Percentiles rank a stretch among this genome's conserved stretches.
Evolutionary conservation across 2,329 filamentous ascomycete genomes (phyloP).

Genomic region (Colletotrichum kahawae): DNA sequence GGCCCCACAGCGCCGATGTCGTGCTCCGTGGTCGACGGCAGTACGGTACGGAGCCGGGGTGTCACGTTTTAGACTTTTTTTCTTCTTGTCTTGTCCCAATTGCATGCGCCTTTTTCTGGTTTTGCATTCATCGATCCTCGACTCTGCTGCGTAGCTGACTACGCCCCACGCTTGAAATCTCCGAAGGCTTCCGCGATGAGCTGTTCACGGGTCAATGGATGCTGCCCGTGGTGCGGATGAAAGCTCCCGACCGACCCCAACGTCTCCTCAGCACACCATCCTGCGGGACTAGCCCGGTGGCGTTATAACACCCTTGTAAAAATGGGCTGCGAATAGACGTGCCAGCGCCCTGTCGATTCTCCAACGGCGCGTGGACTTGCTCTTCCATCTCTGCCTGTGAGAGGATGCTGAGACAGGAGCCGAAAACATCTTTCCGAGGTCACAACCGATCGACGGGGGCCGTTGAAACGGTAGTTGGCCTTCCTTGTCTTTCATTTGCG

Average conservation of each 20-base stretch:
- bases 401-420: background rate
- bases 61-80: background rate
- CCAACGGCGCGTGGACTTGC: background rate
- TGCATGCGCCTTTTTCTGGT: background rate
- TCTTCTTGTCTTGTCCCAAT: background rate
- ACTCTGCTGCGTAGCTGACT: background rate
- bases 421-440: background rate
- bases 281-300: background rate
- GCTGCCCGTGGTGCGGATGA: background rate
- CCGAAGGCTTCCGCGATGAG: background rate
- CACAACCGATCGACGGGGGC: background rate
- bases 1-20: slow-evolving; percentile 2
- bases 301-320: background rate
- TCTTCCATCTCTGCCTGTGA: background rate
- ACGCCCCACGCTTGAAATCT: background rate
- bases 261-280: background rate
- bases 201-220: background rate
- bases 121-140: background rate
- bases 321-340: background rate
- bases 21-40: slow-evolving; percentile 2
- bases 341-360: background rate
- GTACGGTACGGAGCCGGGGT: background rate
- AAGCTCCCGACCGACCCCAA: background rate
- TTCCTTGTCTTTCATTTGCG: background rate
- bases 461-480: background rate